phyloP scores from a whole-genome alignment of 2,329 filamentous ascomycete genomes.

The Magnaporthiopsis rhizophila region DNA sequence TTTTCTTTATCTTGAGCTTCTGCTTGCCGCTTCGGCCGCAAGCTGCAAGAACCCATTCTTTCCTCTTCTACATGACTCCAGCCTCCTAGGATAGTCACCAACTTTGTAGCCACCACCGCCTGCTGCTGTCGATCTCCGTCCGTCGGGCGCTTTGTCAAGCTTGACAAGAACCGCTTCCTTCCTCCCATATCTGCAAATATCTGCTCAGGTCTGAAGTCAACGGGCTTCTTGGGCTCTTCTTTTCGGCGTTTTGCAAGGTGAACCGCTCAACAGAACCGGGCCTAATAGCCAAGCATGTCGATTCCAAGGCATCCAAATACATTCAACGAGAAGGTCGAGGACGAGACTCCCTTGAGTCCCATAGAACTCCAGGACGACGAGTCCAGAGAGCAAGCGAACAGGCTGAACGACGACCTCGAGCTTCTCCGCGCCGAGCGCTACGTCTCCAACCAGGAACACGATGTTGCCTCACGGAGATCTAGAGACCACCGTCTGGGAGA shows the following conservation, averaged over 20 bases:
- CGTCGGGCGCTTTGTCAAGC: neutral
- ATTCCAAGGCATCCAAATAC: neutral
- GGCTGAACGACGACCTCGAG: slow-evolving; percentile 41
- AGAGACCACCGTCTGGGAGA: slow-evolving; percentile 20
- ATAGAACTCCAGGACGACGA: slow-evolving; percentile 15
- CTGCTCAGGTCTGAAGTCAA: neutral
- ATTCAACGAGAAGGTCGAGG: neutral
- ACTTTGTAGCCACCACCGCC: neutral
- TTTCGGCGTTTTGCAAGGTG: neutral
- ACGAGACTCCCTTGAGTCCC: neutral
- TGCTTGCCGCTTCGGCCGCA: no score
- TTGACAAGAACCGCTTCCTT: neutral
- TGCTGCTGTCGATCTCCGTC: neutral
- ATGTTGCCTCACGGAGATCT: slow-evolving; percentile 19
- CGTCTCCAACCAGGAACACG: slow-evolving; percentile 35
- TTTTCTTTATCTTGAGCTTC: neutral
- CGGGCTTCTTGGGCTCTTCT: neutral
- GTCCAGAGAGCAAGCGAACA: slow-evolving; percentile 23
- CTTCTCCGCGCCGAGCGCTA: slow-evolving; percentile 38
- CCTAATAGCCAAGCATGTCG: neutral
- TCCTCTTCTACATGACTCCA: neutral
- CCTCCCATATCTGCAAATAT: neutral
- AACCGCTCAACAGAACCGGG: neutral
- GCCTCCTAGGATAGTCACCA: neutral
- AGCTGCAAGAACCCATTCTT: neutral